Evolutionary conservation across 148 eudicot species (phyloP).

Genomic region (Camellia granthamiana): DNA sequence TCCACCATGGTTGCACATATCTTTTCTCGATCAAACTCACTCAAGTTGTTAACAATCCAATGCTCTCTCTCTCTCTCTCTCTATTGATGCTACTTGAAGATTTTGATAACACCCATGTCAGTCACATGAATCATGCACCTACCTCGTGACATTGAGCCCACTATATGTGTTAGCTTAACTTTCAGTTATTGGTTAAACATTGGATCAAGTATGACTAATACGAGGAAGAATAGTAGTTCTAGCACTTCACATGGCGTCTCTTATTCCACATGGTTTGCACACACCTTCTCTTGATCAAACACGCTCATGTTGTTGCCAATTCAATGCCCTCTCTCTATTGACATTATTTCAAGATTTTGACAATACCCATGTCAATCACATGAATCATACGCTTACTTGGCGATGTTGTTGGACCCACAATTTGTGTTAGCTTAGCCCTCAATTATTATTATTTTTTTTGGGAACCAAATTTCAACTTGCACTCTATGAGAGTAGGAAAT

Average conservation of each 20-base stretch:
- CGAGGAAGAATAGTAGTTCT: no score
- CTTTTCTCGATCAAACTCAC: no score
- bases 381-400: background rate
- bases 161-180: background rate
- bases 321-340: no score
- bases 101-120: background rate
- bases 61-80: background rate
- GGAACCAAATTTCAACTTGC: background rate
- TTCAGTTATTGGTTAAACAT: no score
- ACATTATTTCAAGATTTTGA: no score
- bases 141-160: constrained; percentile 19
- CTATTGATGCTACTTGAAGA: background rate
- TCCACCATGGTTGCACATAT: no score
- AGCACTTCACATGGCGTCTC: no score
- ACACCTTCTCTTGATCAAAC: no score
- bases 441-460: background rate
- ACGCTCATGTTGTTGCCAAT: no score
- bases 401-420: constrained; percentile 18
- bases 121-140: constrained; percentile 9
- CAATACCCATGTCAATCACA: background rate
- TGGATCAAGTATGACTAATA: no score
- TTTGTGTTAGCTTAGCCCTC: background rate
- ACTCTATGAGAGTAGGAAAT: background rate
- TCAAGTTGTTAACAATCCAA: no score
- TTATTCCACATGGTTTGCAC: no score